Base-by-base conservation (phyloP, 2,329 filamentous ascomycete genomes). In the Xylariaceae sp. region DNA sequence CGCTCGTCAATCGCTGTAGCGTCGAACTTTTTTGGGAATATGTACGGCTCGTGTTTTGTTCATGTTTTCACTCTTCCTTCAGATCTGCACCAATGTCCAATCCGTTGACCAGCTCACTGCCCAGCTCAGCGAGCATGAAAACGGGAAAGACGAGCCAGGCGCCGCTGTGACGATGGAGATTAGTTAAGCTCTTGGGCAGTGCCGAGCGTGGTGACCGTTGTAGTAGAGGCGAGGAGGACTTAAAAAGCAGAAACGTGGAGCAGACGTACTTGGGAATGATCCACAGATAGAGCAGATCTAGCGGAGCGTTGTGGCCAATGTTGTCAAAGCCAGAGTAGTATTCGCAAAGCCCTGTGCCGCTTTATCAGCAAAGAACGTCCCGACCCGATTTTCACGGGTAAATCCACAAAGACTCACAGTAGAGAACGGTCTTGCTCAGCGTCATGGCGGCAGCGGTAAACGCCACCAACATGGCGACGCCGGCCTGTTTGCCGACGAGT, bases 381-480 rank as follows among this genome's bases (percentile, higher is more conserved):
- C 12, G 12, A 14, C 5, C 10, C 33, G 15, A 36, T 15, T 4
- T 36, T 15, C 15, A 14, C 12, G 10, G 12, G 12, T 36, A 12
- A 36, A 4, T 4, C 15, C 4, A 5, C 15, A 42, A 40, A 40
- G 31, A 72, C 78, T 64, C 55, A 80, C 80, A 81, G 62, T 83
- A 83, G 2, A 83, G 64, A 11, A 76, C 63, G n/a, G 80, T 83
- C 74, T 83, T 83, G 71, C 76, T 80, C 11, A 82, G 57, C 1
- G 80, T 83, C 80, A 82, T 82, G 46, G 82, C 72, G 1, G 76
- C 74, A 0, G 76, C 76, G 51, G 74, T 72, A 55, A 81, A 81
- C 5, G 71, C 75, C 2, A 79, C 42, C 15, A 81, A 38, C 3
- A 77, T 64, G 0, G 76, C 76, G 49, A 68, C 17, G 0, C 71